phyloP scores from a whole-genome alignment of 2,329 filamentous ascomycete genomes.

The Apiospora phragmitis region DNA sequence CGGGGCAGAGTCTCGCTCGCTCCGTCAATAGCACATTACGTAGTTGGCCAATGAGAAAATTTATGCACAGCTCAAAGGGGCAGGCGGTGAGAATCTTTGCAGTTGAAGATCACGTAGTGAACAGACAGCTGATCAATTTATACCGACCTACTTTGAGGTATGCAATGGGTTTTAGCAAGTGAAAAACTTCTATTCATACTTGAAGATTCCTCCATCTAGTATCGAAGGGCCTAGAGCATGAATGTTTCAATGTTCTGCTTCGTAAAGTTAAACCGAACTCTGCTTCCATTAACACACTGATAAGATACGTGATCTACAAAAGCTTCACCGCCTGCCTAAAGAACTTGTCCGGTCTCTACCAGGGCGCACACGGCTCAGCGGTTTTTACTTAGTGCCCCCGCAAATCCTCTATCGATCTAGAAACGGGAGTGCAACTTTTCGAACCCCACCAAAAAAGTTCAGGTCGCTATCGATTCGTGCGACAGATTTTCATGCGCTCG shows the following conservation, averaged over 20 bases:
- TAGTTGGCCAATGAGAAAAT: background rate
- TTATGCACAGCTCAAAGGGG: background rate
- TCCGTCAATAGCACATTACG: background rate
- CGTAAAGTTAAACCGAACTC: background rate
- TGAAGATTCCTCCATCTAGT: background rate
- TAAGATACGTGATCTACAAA: background rate
- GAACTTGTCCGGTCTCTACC: background rate
- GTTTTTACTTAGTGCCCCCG: conserved; percentile 3
- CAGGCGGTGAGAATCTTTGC: background rate
- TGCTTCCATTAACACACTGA: background rate
- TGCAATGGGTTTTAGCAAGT: background rate
- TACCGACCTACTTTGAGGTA: too few species aligned
- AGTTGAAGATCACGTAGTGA: background rate
- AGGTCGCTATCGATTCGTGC: conserved; percentile 3
- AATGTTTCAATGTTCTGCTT: background rate
- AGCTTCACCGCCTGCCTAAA: background rate
- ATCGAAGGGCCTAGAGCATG: background rate
- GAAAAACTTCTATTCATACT: background rate
- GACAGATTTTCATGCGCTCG: conserved; percentile 1
- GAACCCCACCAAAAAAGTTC: conserved; percentile 9
- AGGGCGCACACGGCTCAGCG: background rate
- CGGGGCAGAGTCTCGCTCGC: conserved; percentile 3
- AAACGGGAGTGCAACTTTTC: background rate
- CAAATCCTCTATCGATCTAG: background rate
- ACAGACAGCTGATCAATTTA: background rate